Base-by-base conservation (phyloP, 2,329 filamentous ascomycete genomes). In the Diaporthe australafricana region DNA sequence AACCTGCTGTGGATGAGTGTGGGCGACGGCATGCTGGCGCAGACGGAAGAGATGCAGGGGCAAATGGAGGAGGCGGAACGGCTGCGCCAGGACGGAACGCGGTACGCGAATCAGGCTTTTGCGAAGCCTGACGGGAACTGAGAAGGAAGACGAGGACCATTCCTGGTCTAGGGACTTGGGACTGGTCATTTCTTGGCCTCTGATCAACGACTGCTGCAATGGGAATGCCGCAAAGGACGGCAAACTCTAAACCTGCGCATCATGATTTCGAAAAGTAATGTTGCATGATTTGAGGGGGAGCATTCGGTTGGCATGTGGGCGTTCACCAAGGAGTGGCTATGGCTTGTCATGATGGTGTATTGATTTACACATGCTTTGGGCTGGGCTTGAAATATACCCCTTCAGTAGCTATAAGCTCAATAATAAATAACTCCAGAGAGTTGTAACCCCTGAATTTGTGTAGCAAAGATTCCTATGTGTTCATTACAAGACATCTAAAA, bases 1-100 rank as follows among this genome's bases (percentile, higher is more conserved):
- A 93, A 94, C 78, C 84, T 90, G 20, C 82, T 95, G 65, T 95
- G 93, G 93, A 91, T 91, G 83, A 95, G 92, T 77, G 94, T 97
- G 9, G 92, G 93, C 1, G 91, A 93, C 75, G 92, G 92, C 27
- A 92, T 96, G 88, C 85, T 96, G 60, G 91, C 91, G 1, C 90
- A 94, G 77, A 94, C 91, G 27, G 88, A 92, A 75, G 93, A 94
- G 76, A 88, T 93, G 70, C 90, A 93, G 77, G 93, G 93, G 27
- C 90, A 92, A 76, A 50, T 69, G 11, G 71, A 70, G n/a, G 67
- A 73, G 57, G 73, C 73, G 20, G 68, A 71, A 50, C 53, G 47
- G 30, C 35, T 69, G 25, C 56, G 73, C 45, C 55, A 60, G n/a
- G 53, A 56, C 14, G 73, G 73, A 25, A 74, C 71, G 22, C 47